phyloP scores from a whole-genome alignment of 805 yeast species.

The Candida peoriensis region DNA sequence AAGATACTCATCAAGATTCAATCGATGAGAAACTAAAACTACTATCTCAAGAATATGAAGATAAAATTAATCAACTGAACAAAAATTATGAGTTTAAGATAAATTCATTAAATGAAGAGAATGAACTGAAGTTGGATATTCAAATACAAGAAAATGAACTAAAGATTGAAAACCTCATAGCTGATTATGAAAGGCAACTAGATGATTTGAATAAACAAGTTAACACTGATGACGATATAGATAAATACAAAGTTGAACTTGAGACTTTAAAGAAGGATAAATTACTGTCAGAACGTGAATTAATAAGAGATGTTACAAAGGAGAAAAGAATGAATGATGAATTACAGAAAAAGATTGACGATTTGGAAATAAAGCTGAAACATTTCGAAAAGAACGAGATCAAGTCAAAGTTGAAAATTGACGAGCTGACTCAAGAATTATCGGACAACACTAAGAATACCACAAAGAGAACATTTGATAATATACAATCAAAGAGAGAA shows the following conservation, averaged over 20 bases:
- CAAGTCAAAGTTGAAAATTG: conserved; percentile 11
- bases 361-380: conserved; percentile 1
- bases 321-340: conserved; percentile 3
- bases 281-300: neutral
- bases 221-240: neutral
- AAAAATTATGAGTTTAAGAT: conserved; percentile 4
- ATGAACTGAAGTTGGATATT: neutral
- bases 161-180: conserved; percentile 5
- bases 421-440: conserved; percentile 7
- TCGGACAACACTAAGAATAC: too few species aligned
- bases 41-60: conserved; percentile 29
- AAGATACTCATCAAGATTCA: conserved; percentile 21
- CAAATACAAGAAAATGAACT: neutral
- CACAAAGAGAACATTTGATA: conserved; percentile 17
- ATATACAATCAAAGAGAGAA: neutral
- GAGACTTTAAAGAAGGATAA: neutral
- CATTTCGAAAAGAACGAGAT: conserved; percentile 11
- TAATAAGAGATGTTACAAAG: conserved; percentile 3
- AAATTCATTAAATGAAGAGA: conserved; percentile 1
- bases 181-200: neutral
- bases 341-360: neutral
- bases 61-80: conserved; percentile 24
- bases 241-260: neutral
- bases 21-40: conserved; percentile 28
- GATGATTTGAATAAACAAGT: neutral